A percentile compares a stretch with the other conserved stretches of the same genome.
These are phyloP conservation scores for Talaromyces rugulosus DNA, from an alignment of 2,329 filamentous ascomycete species.

Conservation along the genomic window DNA sequence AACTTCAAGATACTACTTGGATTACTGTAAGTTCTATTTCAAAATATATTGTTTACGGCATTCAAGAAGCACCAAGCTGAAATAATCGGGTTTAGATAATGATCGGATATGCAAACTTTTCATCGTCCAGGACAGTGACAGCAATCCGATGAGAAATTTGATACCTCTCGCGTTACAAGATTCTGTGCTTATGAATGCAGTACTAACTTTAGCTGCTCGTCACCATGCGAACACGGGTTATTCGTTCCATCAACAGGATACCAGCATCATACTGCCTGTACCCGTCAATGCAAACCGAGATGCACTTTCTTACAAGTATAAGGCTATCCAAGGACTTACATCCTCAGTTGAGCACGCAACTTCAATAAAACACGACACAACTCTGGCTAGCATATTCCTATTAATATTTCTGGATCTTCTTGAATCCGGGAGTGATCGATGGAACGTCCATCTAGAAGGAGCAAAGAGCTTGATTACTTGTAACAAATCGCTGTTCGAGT, in stretches of 20 bases:
- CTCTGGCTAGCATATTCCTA: slow-evolving; percentile 31
- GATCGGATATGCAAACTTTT: slow-evolving; percentile 32
- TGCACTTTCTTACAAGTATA: slow-evolving; percentile 30
- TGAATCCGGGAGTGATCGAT: slow-evolving; percentile 17
- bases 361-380: slow-evolving; percentile 20
- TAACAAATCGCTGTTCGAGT: not conserved
- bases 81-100: slow-evolving; percentile 22
- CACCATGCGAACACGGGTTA: slow-evolving; percentile 27
- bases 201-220: slow-evolving; percentile 31
- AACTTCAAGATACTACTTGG: slow-evolving; percentile 26
- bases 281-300: slow-evolving; percentile 21
- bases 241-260: slow-evolving; percentile 18
- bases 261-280: not conserved
- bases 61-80: not conserved
- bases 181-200: slow-evolving; percentile 25
- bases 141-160: slow-evolving; percentile 30
- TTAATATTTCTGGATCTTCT: slow-evolving; percentile 19
- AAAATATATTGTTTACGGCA: not conserved
- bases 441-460: slow-evolving; percentile 17
- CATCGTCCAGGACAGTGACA: slow-evolving; percentile 32
- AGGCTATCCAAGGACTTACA: slow-evolving; percentile 29
- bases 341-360: slow-evolving; percentile 15
- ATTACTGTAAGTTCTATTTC: slow-evolving; percentile 26
- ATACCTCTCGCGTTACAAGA: slow-evolving; percentile 27
- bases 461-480: slow-evolving; percentile 4